Base-by-base conservation (phyloP, 192 early-diverging fungal species). In the Rhizophagus prolifer region DNA sequence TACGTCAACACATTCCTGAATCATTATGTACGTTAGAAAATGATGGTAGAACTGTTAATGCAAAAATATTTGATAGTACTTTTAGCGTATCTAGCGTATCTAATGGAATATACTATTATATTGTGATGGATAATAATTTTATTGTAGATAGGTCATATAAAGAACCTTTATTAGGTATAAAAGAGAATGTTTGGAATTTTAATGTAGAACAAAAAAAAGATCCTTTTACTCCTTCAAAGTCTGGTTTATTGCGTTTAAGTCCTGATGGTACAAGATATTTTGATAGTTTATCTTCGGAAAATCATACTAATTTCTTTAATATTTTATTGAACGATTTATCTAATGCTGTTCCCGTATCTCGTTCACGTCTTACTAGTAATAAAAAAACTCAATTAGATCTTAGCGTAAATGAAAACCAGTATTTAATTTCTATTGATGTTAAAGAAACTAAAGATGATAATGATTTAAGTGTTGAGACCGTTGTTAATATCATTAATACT, bases 91-190 rank as follows among this genome's bases (percentile, higher is more conserved):
- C 60, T 61, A 74, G 50, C 36, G 10, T 30, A 1, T 60, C 60
- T 13, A 36, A 36, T 14, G 60, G 34, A 12, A 44, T n/a, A n/a
- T n/a, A 13, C 30, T 74, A 74, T 74, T 74, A 47, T 63, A n/a
- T 62, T 12, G 44, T 6, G 9, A 62, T 63, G 28, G 73, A 74
- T 19, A 74, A 74, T 63, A 25, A 47, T 63, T 74, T 74, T 23
- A 38, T 74, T 30, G 46, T 3, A 62, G 13, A 9, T 44, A 62
- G 47, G 2, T 19, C 28, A 9, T 62, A 30, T 25, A 50, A 12
- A 26, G 73, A 74, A 25, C 73, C 73, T 12, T 31, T 74, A 14
- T 38, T 62, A 25, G 73, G 73, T 9, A 62, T 74, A 58, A 25
- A 4, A 23, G 50, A 63, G 4, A n/a, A 31, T 25, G 14, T 31